phyloP scores from a whole-genome alignment of 345 rosid genomes.

The Syzygium aromaticum region DNA sequence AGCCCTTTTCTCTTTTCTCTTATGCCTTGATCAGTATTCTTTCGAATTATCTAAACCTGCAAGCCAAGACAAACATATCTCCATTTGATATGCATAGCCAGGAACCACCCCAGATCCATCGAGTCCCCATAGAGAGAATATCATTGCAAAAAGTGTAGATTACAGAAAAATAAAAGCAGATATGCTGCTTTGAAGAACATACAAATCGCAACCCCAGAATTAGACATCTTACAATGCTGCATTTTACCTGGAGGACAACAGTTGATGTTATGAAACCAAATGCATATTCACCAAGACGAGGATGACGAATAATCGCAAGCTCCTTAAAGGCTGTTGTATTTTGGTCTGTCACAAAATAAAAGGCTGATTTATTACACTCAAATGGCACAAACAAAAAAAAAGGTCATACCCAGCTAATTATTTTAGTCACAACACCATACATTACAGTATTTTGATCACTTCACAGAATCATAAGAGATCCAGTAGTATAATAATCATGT shows the following conservation, averaged over 20 bases:
- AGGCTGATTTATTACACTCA: not conserved
- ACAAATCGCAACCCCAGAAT: not conserved
- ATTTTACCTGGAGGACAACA: conserved; percentile 60
- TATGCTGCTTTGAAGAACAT: not conserved
- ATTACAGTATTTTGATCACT: not conserved
- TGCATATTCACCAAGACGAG: conserved; percentile 84
- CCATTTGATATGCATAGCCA: not conserved
- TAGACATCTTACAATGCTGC: not conserved
- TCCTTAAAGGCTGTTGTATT: conserved; percentile 79
- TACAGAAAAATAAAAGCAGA: not conserved
- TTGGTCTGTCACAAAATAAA: conserved; percentile 37
- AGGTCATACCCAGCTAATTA: not conserved
- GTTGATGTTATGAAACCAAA: conserved; percentile 86
- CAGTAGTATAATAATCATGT: not conserved
- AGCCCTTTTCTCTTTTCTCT: not conserved
- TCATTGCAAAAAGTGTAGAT: not conserved
- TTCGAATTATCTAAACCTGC: not conserved
- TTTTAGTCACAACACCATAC: not conserved
- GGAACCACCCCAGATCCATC: not conserved
- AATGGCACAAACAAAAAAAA: not conserved
- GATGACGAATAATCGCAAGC: conserved; percentile 81
- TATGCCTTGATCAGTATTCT: not conserved
- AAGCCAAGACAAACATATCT: not conserved
- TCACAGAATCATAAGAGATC: not conserved
- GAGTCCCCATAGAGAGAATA: not conserved